phyloP scores from a whole-genome alignment of 176 grass and related monocot species.

The Rhynchospora pubera region DNA sequence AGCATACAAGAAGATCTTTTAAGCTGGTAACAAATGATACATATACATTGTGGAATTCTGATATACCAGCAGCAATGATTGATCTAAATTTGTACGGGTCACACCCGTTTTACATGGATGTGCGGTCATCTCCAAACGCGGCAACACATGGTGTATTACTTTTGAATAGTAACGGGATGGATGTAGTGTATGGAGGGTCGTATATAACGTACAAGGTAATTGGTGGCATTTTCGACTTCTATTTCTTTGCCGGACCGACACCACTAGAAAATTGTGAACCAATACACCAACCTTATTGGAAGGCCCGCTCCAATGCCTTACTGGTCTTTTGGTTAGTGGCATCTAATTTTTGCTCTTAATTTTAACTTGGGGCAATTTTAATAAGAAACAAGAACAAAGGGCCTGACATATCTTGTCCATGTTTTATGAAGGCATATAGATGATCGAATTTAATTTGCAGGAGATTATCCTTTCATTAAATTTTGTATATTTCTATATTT shows the following conservation, averaged over 20 bases:
- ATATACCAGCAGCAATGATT: conserved; percentile 17
- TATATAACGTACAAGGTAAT: conserved; percentile 79
- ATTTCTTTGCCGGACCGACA: conserved; percentile 62
- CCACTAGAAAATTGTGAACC: conserved; percentile 57
- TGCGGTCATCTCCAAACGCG: conserved; percentile 24
- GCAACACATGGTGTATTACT: conserved; percentile 68
- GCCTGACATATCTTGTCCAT: not conserved
- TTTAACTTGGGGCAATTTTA: not conserved
- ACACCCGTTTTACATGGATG: conserved; percentile 88
- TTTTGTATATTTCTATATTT: not conserved
- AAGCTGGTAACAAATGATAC: conserved; percentile 49
- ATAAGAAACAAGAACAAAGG: not conserved
- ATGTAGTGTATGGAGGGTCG: conserved; percentile 50
- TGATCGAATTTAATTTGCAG: not conserved
- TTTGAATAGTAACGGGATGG: conserved; percentile 94
- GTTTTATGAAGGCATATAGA: not conserved
- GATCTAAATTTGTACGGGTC: conserved; percentile 80
- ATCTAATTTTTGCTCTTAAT: not conserved
- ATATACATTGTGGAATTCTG: conserved; percentile 73
- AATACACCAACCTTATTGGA: conserved; percentile 83
- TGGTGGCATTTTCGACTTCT: conserved; percentile 81
- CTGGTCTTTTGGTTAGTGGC: conserved; percentile 64
- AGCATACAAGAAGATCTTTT: conserved; percentile 72
- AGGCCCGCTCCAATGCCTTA: conserved; percentile 70
- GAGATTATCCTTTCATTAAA: not conserved